Percentiles rank a stretch among this genome's conserved stretches.
phyloP scores from a whole-genome alignment of 2,329 filamentous ascomycete species.

The Xenoacremonium recifei region DNA sequence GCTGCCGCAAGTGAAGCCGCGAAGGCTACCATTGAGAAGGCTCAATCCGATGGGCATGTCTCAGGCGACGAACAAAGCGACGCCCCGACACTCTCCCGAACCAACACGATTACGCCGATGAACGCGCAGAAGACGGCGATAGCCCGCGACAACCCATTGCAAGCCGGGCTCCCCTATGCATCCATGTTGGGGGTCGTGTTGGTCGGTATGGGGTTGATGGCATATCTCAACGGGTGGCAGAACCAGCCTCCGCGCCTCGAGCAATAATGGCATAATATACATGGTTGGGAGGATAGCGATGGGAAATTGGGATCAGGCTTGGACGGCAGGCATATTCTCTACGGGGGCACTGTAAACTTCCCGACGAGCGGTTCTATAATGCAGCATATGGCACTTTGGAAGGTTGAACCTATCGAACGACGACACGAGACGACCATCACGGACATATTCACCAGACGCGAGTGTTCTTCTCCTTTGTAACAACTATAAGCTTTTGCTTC shows the following conservation, averaged over 20 bases:
- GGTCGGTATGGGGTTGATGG: constrained; percentile 80
- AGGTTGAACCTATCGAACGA: constrained; percentile 26
- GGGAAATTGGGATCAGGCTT: too few species aligned
- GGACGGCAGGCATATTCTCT: constrained; percentile 23
- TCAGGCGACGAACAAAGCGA: constrained; percentile 35
- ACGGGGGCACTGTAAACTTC: constrained; percentile 23
- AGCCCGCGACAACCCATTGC: constrained; percentile 42
- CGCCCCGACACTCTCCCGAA: constrained; percentile 44
- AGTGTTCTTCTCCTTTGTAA: constrained; percentile 26
- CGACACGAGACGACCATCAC: constrained; percentile 31
- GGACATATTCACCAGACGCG: constrained; percentile 30
- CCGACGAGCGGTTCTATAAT: constrained; percentile 28
- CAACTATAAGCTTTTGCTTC: constrained; percentile 26
- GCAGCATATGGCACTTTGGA: constrained; percentile 27
- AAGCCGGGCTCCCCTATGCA: constrained; percentile 67
- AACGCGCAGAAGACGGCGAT: constrained; percentile 38
- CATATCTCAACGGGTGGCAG: constrained; percentile 83
- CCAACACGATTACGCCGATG: constrained; percentile 48
- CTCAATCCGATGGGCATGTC: constrained; percentile 16
- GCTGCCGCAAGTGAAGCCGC: constrained; percentile 17
- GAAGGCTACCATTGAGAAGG: constrained; percentile 14
- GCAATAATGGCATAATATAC: constrained; percentile 28
- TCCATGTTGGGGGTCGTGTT: constrained; percentile 82
- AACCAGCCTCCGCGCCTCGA: constrained; percentile 31
- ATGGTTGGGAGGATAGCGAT: too few species aligned